A percentile compares a stretch with the other conserved stretches of the same genome.
Conservation (phyloP, 2,329 filamentous ascomycete genomes). For the Aspergillus flavus region DNA sequence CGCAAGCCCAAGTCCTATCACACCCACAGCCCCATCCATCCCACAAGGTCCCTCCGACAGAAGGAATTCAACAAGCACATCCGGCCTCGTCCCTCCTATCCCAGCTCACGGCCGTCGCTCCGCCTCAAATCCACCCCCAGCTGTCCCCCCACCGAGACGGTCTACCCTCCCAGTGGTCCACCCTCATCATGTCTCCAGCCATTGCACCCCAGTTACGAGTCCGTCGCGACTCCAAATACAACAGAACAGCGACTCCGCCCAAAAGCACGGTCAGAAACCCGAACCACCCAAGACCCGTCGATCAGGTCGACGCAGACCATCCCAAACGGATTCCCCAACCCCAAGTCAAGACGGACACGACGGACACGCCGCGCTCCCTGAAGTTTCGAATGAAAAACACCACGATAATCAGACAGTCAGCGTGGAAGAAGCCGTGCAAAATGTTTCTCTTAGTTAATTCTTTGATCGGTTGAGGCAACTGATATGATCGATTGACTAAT, state of each 20-base stretch:
- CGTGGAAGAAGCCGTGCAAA: slow-evolving; percentile 39
- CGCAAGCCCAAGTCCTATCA: slow-evolving; percentile 4
- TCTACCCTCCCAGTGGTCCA: slow-evolving; percentile 33
- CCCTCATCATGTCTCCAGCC: slow-evolving; percentile 27
- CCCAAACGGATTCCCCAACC: slow-evolving; percentile 26
- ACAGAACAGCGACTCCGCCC: background rate
- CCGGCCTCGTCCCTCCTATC: slow-evolving; percentile 28
- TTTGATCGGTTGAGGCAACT: background rate
- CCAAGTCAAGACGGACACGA: slow-evolving; percentile 6
- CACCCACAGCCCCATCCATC: slow-evolving; percentile 14
- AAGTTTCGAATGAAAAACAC: slow-evolving; percentile 5
- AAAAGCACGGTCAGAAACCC: slow-evolving; percentile 37
- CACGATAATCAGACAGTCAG: slow-evolving; percentile 25
- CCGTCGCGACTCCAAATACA: slow-evolving; percentile 12
- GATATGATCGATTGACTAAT: background rate
- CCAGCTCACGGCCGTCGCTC: slow-evolving; percentile 31
- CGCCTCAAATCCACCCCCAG: slow-evolving; percentile 40
- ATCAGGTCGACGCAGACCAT: slow-evolving; percentile 36
- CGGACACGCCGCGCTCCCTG: background rate
- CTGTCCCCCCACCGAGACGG: slow-evolving; percentile 44
- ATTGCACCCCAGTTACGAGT: slow-evolving; percentile 27
- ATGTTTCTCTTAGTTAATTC: slow-evolving; percentile 25
- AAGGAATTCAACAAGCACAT: slow-evolving; percentile 27
- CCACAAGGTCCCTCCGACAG: slow-evolving; percentile 17
- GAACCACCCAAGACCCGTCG: slow-evolving; percentile 47